These are phyloP conservation scores for Blakeslea trispora DNA, from an alignment of 371 early-diverging fungal species.

Conservation along the genomic window DNA sequence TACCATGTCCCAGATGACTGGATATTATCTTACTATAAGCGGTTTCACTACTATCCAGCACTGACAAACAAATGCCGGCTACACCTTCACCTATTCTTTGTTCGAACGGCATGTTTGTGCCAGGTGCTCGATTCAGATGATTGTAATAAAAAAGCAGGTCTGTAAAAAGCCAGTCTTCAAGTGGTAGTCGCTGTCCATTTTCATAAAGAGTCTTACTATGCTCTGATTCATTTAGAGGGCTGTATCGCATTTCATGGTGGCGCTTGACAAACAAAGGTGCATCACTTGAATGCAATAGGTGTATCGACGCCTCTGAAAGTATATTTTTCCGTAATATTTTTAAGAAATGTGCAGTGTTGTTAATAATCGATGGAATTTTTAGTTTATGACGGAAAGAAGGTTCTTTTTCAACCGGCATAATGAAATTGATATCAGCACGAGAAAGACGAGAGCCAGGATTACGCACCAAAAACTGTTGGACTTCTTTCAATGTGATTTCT, in stretches of 20 bases:
- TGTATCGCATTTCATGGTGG: conserved; percentile 56
- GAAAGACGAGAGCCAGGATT: conserved; percentile 71
- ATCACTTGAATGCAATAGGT: conserved; percentile 57
- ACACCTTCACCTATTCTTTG: conserved; percentile 71
- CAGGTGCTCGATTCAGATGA: conserved; percentile 41
- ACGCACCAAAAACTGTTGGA: conserved; percentile 71
- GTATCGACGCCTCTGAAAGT: conserved; percentile 42
- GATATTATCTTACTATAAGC: conserved; percentile 8
- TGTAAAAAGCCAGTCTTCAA: conserved; percentile 21
- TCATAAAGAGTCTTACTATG: not conserved
- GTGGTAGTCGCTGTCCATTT: not conserved
- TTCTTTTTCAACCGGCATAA: conserved; percentile 59
- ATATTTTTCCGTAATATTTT: conserved; percentile 70
- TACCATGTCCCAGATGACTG: not conserved
- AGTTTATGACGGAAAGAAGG: conserved; percentile 41
- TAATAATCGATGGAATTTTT: conserved; percentile 54
- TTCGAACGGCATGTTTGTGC: conserved; percentile 59
- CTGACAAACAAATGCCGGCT: conserved; percentile 52
- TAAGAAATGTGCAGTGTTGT: conserved; percentile 63
- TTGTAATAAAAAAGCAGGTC: conserved; percentile 50
- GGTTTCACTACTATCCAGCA: conserved; percentile 10
- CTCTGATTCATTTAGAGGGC: conserved; percentile 1
- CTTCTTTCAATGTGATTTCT: conserved; percentile 63
- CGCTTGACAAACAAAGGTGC: conserved; percentile 47
- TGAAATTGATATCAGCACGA: conserved; percentile 67